These are phyloP conservation scores for Podaxis sp. DNA, from an alignment of 768 basidiomycete species.

Conservation along the genomic window DNA sequence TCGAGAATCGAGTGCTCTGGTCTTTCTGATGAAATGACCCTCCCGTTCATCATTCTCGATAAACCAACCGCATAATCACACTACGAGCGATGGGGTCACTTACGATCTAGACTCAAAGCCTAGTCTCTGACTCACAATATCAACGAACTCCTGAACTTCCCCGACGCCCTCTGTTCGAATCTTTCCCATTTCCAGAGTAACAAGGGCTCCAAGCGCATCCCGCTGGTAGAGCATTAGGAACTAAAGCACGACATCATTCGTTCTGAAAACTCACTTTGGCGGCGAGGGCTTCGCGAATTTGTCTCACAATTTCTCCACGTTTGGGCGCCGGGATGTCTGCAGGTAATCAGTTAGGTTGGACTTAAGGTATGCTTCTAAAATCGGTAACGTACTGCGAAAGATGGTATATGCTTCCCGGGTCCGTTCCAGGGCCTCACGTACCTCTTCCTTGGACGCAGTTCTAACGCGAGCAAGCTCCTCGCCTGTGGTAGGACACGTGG, in stretches of 20 bases:
- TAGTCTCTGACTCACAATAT: slow-evolving; percentile 63
- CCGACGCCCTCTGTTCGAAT: slow-evolving; percentile 88
- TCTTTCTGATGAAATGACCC: slow-evolving; percentile 83
- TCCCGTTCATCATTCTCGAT: slow-evolving; percentile 93
- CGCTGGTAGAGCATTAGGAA: slow-evolving; percentile 41
- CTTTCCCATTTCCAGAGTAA: slow-evolving; percentile 90
- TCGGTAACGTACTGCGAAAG: slow-evolving; percentile 51
- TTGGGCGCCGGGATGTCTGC: slow-evolving; percentile 76
- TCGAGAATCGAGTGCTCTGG: slow-evolving; percentile 90
- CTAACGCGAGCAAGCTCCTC: slow-evolving; percentile 76
- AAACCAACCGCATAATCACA: slow-evolving; percentile 94
- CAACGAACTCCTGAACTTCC: slow-evolving; percentile 94
- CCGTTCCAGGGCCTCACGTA: slow-evolving; percentile 64
- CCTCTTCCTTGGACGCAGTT: slow-evolving; percentile 72
- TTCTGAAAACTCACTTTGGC: slow-evolving; percentile 52
- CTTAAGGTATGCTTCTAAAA: neutral
- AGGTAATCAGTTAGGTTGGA: slow-evolving; percentile 8
- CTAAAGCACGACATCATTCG: slow-evolving; percentile 14
- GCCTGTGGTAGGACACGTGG: slow-evolving; percentile 84
- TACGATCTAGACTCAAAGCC: slow-evolving; percentile 4
- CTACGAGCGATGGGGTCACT: slow-evolving; percentile 36
- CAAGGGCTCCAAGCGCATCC: slow-evolving; percentile 75
- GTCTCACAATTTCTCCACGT: slow-evolving; percentile 84
- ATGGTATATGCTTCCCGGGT: slow-evolving; percentile 69
- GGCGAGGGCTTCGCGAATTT: slow-evolving; percentile 81